phyloP scores from a whole-genome alignment of 2,329 filamentous ascomycete species.

The Amauroascus niger region DNA sequence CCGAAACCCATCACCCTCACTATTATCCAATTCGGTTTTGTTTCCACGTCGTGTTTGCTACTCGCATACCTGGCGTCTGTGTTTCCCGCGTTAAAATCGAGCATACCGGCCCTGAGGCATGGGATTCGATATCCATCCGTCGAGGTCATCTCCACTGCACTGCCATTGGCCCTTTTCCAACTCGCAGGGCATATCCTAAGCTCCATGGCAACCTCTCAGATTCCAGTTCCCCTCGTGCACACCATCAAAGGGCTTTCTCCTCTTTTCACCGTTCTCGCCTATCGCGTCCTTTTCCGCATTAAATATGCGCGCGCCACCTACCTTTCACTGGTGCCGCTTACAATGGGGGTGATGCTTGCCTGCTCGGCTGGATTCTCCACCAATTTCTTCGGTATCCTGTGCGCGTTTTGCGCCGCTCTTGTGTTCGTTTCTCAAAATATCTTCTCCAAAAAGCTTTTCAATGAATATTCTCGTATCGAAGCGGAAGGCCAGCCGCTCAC shows the following conservation, averaged over 20 bases:
- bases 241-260: slow-evolving; percentile 97
- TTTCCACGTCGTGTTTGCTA: slow-evolving; percentile 75
- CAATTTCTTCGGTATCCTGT: slow-evolving; percentile 80
- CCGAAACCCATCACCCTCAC: slow-evolving; percentile 86
- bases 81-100: slow-evolving; percentile 60
- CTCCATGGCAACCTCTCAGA: slow-evolving; percentile 85
- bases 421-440: slow-evolving; percentile 98
- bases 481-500: slow-evolving; percentile 54
- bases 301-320: slow-evolving; percentile 81
- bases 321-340: slow-evolving; percentile 79
- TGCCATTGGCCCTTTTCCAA: slow-evolving; percentile 89
- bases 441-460: slow-evolving; percentile 95
- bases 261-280: slow-evolving; percentile 87
- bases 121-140: slow-evolving; percentile 71
- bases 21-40: slow-evolving; percentile 85
- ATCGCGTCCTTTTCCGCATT: slow-evolving; percentile 80
- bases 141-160: slow-evolving; percentile 73
- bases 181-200: slow-evolving; percentile 88
- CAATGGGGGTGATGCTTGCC: slow-evolving; percentile 86
- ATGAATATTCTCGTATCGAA: slow-evolving; percentile 79
- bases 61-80: slow-evolving; percentile 64
- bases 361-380: slow-evolving; percentile 86
- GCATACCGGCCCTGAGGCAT: slow-evolving; percentile 69
- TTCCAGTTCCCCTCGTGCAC: slow-evolving; percentile 92
- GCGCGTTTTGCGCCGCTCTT: slow-evolving; percentile 79